These are phyloP conservation scores for Pichia sp. DNA, from an alignment of 1,139 yeast genomes.

Conservation along the genomic window DNA sequence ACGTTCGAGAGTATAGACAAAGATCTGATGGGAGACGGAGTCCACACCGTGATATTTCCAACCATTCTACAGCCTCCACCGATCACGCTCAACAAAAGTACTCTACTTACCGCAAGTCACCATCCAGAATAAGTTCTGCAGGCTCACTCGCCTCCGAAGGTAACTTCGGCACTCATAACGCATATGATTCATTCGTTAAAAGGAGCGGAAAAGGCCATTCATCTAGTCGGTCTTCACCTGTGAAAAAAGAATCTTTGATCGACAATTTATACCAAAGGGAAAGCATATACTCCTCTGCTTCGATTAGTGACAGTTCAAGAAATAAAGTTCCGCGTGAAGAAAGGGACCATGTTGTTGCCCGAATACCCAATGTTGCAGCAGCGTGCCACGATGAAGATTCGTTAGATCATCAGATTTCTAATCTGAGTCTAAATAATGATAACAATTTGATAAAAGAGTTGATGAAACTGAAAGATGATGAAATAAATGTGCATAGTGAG, in stretches of 20 bases:
- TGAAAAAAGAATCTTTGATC: neutral
- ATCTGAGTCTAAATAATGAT: neutral
- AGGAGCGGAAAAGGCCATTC: neutral
- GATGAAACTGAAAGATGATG: constrained; percentile 13
- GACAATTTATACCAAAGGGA: neutral
- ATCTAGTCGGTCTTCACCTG: constrained; percentile 2
- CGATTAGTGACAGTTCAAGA: constrained; percentile 1
- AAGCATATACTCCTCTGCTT: constrained; percentile 6
- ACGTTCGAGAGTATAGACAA: neutral
- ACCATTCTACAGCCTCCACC: neutral
- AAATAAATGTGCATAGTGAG: constrained; percentile 25
- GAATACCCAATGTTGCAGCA: constrained; percentile 17
- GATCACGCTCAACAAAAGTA: neutral
- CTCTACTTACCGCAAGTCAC: neutral
- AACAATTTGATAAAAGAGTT: constrained; percentile 19
- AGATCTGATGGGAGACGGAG: neutral
- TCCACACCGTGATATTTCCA: neutral
- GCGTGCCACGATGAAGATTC: neutral
- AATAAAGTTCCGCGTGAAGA: neutral
- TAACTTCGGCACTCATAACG: neutral
- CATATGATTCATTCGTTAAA: constrained; percentile 7
- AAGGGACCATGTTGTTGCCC: constrained; percentile 5
- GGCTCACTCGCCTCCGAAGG: neutral
- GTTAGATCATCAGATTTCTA: constrained; percentile 8
- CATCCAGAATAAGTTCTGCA: constrained; percentile 3